Evolutionary conservation across 257 asterid genomes (phyloP), one percentile per base, ranked within the genome.

Genomic region (Lycium ferocissimum): DNA sequence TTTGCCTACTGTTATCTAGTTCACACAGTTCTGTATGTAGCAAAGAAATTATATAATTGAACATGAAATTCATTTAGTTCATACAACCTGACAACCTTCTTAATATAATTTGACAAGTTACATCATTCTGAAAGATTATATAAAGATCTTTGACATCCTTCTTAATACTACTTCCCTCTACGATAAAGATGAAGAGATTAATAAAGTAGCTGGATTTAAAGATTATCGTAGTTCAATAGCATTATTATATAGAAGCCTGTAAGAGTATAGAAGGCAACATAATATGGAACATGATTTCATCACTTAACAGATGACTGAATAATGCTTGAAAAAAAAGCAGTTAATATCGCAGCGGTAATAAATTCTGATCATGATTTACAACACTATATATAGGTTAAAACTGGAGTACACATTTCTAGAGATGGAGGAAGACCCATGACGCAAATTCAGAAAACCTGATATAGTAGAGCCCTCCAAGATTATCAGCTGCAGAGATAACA

Each of bases 371-470:
- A 70, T 53, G 82, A 78, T 78, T 78, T 78, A 78, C 82, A 78
- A 53, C 54, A 72, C 49, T 78, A 78, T 53, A 78, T 78, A 78
- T 53, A 78, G 82, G 82, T 78, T 78, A 78, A 78, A 78, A 78
- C 4, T 78, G 49, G n/a, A 33, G 49, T 22, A 56, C 54, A 53
- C 65, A 18, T 78, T 53, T 53, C 66, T 53, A 65, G 53, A 53
- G 66, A 53, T 53, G 82, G 33, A 70, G 79, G 79, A 70, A 26
- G 49, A 78, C n/a, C 81, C 40, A 22, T 49, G 62, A 22, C 63
- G 65, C 65, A 78, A 78, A 26, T 49, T 78, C 65, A 78, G 82
- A 53, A 78, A 33, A 78, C 33, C 20, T 53, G 82, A 66, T 35
- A 66, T 35, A 26, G 73, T 66, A 33, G 47, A 66, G n/a, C 45